Base-by-base conservation (phyloP, 768 basidiomycete genomes). In the Suillus americanus region DNA sequence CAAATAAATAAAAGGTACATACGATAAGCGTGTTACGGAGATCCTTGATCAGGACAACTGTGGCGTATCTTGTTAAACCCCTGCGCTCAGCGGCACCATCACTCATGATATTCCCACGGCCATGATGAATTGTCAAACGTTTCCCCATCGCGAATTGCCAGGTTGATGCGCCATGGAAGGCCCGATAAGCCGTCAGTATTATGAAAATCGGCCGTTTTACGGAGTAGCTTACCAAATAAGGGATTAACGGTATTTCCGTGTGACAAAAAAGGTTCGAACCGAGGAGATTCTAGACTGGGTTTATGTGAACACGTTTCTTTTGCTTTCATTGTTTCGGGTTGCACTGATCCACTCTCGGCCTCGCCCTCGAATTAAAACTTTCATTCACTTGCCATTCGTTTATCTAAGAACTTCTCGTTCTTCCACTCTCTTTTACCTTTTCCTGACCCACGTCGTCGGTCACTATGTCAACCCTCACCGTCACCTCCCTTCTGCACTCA, bases 401-500 rank as follows among this genome's bases (percentile, higher is more conserved):
- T 59, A 59, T 59, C 40, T 30, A 41, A 2, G 3, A 2, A 10
- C 25, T 10, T 38, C 33, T 9, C 13, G 5, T 23, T 23, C 48
- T 7, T 48, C 46, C 64, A 57, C 65, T 43, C 46, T 65, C 64
- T 28, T 65, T 65, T 41, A 40, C 28, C 37, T 13, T 33, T 57
- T 13, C 50, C 65, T 37, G 60, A 57, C 68, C 64, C 70, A 67
- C 18, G 1, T 72, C 62, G 73, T 71, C 65, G 77, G 40, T 45
- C 30, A 37, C 61, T 0, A 67, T 66, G 5, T 38, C 53, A 12
- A 53, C 63, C 28, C 78, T 80, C 56, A 74, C 80, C 5, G 67
- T 75, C 25, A 61, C 67, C 28, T 66, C 73, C 63, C 67, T 74
- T 65, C 71, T 72, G 41, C 72, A 76, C 33, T 72, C 73, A 1